Evolutionary conservation across 176 grass and related monocot genomes (phyloP).

Genomic region (Pontederia paniculata): DNA sequence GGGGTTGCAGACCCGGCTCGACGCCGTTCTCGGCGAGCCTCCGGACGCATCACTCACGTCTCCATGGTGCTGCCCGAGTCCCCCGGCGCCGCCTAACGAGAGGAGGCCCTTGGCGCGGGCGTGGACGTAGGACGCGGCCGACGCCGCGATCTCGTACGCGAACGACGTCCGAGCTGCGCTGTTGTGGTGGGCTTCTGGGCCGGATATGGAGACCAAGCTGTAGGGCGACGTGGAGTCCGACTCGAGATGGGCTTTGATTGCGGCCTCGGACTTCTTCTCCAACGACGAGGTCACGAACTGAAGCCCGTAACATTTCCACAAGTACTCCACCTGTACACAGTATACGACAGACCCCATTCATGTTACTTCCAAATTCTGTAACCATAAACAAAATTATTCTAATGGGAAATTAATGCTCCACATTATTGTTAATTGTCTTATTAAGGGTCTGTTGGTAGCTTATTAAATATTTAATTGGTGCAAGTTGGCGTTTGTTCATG

Average conservation of each 20-base stretch:
- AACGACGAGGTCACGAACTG: constrained; percentile 63
- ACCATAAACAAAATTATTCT: too few relatives aligned
- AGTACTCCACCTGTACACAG: constrained; percentile 33
- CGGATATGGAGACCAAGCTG: constrained; percentile 5
- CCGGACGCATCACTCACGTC: neutral
- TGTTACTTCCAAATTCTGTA: too few relatives aligned
- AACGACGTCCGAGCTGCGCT: constrained; percentile 45
- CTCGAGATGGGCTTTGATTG: constrained; percentile 34
- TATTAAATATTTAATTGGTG: too few relatives aligned
- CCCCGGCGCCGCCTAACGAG: constrained; percentile 23
- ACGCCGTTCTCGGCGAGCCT: neutral
- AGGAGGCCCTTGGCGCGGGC: constrained; percentile 57
- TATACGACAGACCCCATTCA: too few relatives aligned
- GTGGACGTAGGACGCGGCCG: constrained; percentile 72
- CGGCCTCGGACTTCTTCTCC: constrained; percentile 54
- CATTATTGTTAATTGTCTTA: too few relatives aligned
- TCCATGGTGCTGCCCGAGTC: neutral
- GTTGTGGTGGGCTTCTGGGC: constrained; percentile 31
- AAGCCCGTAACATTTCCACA: constrained; percentile 50
- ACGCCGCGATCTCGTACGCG: constrained; percentile 79
- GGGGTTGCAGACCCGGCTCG: constrained; percentile 43
- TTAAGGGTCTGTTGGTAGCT: too few relatives aligned
- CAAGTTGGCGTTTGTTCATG: too few relatives aligned
- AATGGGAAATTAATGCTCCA: too few relatives aligned
- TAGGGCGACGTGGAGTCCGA: constrained; percentile 35